Evolutionary conservation across 2,329 filamentous ascomycete species (phyloP).

Genomic region (Xylaria sp.): DNA sequence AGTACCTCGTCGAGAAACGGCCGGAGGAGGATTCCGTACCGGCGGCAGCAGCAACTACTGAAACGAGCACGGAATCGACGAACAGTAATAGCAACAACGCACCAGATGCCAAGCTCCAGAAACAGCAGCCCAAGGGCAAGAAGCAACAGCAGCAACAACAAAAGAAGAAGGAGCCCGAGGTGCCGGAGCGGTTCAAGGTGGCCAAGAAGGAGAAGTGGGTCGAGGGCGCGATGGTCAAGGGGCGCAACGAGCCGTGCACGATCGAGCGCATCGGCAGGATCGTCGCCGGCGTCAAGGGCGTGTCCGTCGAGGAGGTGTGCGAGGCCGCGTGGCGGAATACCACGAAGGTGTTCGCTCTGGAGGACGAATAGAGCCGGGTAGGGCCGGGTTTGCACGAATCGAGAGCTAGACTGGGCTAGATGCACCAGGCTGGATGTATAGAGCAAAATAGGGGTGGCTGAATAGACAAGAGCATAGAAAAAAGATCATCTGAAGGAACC

Average conservation of each 20-base stretch:
- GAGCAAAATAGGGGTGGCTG: background rate
- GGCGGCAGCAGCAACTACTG: too few relatives aligned
- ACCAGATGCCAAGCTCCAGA: background rate
- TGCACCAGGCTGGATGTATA: background rate
- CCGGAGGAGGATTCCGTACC: slow-evolving; percentile 5
- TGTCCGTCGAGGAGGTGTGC: slow-evolving; percentile 78
- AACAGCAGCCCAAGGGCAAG: slow-evolving; percentile 16
- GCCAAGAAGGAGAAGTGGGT: slow-evolving; percentile 97
- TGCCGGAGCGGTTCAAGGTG: slow-evolving; percentile 73
- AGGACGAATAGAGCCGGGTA: slow-evolving; percentile 41
- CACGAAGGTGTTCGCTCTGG: slow-evolving; percentile 75
- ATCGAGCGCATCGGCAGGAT: slow-evolving; percentile 88
- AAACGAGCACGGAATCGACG: background rate
- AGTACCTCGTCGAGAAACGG: slow-evolving; percentile 57
- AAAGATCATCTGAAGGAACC: background rate
- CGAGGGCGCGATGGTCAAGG: slow-evolving; percentile 87
- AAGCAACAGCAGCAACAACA: slow-evolving; percentile 37
- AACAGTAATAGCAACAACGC: background rate
- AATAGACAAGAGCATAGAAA: background rate
- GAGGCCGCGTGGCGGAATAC: slow-evolving; percentile 88
- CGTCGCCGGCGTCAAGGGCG: slow-evolving; percentile 81
- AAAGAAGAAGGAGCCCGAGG: slow-evolving; percentile 64
- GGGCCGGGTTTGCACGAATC: too few relatives aligned
- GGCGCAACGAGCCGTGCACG: slow-evolving; percentile 87
- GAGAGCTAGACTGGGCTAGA: background rate